Percentiles rank a stretch among this genome's conserved stretches.
Conservation (phyloP, 441 rosid species). For the Capsella rubella region DNA sequence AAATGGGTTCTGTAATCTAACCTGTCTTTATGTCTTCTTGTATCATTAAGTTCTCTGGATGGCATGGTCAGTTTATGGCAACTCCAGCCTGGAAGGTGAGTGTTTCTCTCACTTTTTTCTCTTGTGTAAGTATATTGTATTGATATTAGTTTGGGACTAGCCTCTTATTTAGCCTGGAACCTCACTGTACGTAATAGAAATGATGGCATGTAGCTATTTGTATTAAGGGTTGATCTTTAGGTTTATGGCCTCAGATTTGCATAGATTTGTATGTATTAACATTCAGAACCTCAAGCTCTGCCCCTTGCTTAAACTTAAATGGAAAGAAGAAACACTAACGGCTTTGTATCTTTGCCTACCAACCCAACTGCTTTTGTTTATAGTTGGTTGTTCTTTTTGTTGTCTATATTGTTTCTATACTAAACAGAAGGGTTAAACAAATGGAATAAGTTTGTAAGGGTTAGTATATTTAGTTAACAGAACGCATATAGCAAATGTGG, state of each 20-base stretch:
- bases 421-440: slow-evolving; percentile 13
- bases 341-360: not conserved
- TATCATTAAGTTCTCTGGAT: slow-evolving; percentile 76
- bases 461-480: not conserved
- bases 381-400: not conserved
- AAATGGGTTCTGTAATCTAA: slow-evolving; percentile 41
- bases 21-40: slow-evolving; percentile 35
- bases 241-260: not conserved
- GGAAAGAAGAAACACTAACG: not conserved
- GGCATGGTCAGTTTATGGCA: slow-evolving; percentile 87
- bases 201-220: slow-evolving; percentile 6
- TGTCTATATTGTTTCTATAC: slow-evolving; percentile 5
- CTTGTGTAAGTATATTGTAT: not conserved
- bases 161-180: not conserved
- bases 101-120: not conserved
- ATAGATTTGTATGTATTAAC: not conserved
- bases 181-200: not conserved
- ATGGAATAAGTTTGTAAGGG: slow-evolving; percentile 2
- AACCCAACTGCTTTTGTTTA: not conserved
- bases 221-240: not conserved
- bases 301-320: not conserved
- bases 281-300: not conserved
- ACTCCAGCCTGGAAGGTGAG: slow-evolving; percentile 78
- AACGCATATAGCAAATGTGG: not conserved
- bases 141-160: slow-evolving; percentile 10